These are phyloP conservation scores for Leishmania martiniquensis DNA, from an alignment of 208 protist species.

Conservation along the genomic window DNA sequence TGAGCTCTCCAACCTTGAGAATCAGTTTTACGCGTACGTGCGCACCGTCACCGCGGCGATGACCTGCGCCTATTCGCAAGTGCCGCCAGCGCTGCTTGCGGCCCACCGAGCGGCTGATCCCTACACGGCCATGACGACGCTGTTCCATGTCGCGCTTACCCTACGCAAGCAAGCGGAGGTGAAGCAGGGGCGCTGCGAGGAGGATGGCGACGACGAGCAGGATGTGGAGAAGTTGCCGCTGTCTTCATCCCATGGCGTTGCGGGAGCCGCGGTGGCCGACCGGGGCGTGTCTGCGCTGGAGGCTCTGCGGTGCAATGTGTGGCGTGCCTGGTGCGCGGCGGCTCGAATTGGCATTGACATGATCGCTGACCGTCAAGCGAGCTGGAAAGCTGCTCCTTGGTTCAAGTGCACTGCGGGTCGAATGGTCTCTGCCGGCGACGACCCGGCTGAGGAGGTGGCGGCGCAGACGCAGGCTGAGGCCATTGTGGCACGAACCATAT, in stretches of 20 bases:
- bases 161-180: slow-evolving; percentile 30
- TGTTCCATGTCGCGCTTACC: slow-evolving; percentile 59
- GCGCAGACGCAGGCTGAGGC: neutral
- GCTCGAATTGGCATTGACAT: slow-evolving; percentile 33
- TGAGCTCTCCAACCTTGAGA: slow-evolving; percentile 60
- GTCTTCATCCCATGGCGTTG: neutral
- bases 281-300: neutral
- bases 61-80: slow-evolving; percentile 42
- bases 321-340: slow-evolving; percentile 25
- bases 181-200: slow-evolving; percentile 7
- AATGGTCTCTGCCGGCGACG: neutral
- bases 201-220: slow-evolving; percentile 4
- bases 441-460: slow-evolving; percentile 9
- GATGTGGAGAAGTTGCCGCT: slow-evolving; percentile 7
- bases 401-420: slow-evolving; percentile 7
- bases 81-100: slow-evolving; percentile 48
- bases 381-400: slow-evolving; percentile 21
- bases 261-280: neutral
- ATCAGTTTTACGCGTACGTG: slow-evolving; percentile 60
- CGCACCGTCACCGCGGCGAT: slow-evolving; percentile 57
- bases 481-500: neutral
- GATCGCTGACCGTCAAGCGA: slow-evolving; percentile 4
- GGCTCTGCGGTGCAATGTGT: slow-evolving; percentile 21
- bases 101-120: slow-evolving; percentile 52
- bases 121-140: slow-evolving; percentile 73